Evolutionary conservation across 2,329 filamentous ascomycete genomes (phyloP), one percentile per base, ranked within the genome.

Genomic region (Aspergillus pseudoterreus): DNA sequence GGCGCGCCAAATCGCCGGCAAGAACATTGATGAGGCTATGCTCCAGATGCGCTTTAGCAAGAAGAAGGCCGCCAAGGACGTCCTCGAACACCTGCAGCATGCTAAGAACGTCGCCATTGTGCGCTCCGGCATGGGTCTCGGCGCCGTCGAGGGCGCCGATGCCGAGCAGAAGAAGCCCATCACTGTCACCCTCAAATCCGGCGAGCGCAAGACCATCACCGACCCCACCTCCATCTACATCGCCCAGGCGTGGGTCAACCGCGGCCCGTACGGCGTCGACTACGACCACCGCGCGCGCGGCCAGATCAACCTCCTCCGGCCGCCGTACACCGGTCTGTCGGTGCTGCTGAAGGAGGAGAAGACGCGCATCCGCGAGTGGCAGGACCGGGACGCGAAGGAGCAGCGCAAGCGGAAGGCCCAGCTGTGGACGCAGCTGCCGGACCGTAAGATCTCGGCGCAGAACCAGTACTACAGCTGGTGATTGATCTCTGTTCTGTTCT

Each of bases 381-480:
- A 89, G 51, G 91, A 96, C 65, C 83, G 85, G 52, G 80, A 90
- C 67, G 84, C 84, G 60, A 92, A 90, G 77, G 79, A 87, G 63
- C 82, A 85, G 63, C 92, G 90, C 75, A 81, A 87, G 69, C 78
- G 82, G 49, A 85, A 85, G 65, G 82, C 85, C 55, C 88, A 89
- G 57, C 84, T 92, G 14, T 96, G 92, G 92, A 82, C 88, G 11
- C 90, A 92, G 63, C 76, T 97, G 48, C 92, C 92, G 6, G 90
- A 96, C 71, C 84, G 92, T 55, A 88, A 87, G 6, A 80, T 99
- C 50, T 86, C 86, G 55, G 85, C 85, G 33, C 92, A 96, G 76
- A 82, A 88, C 62, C 92, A 90, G 67, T 95, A 94, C 71, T 95
- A 95, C 73, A 84, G 88, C 55, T 99, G 92, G 92, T 97, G 86